Evolutionary conservation across 2,329 filamentous ascomycete genomes (phyloP).

Genomic region (Talaromyces sp.): DNA sequence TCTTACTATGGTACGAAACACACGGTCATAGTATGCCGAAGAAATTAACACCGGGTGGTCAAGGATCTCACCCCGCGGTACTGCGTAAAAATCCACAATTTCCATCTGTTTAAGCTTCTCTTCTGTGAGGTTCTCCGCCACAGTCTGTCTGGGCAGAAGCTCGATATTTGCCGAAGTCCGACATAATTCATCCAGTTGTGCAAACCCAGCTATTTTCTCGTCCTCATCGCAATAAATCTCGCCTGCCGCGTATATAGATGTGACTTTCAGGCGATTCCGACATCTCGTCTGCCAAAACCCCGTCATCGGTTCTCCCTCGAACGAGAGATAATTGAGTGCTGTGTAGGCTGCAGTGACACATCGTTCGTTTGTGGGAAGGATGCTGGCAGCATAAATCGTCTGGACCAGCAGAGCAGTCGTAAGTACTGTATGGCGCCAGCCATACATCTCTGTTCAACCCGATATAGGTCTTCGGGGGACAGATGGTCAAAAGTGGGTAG

Average conservation of each 20-base stretch:
- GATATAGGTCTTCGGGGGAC: neutral
- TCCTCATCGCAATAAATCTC: neutral
- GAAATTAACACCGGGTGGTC: neutral
- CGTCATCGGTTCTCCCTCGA: slow-evolving; percentile 26
- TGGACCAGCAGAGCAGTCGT: neutral
- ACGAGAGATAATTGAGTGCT: slow-evolving; percentile 34
- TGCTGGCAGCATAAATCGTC: neutral
- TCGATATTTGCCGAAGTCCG: neutral
- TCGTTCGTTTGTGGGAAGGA: slow-evolving; percentile 24
- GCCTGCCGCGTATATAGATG: neutral
- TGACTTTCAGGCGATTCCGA: slow-evolving; percentile 25
- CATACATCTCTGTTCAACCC: neutral
- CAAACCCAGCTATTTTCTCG: neutral
- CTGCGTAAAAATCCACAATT: neutral
- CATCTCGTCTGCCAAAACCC: slow-evolving; percentile 31
- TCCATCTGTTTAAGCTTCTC: neutral
- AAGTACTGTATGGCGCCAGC: neutral
- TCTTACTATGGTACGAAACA: neutral
- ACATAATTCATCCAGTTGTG: neutral
- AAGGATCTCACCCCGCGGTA: neutral
- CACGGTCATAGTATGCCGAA: neutral
- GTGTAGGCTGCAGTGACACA: slow-evolving; percentile 36
- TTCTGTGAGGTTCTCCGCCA: neutral
- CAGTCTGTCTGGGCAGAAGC: neutral
- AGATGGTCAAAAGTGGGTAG: neutral